Percentiles rank a stretch among this genome's conserved stretches.
These are phyloP conservation scores for Penicillium aurantiogriseum DNA, from an alignment of 2,329 filamentous ascomycete species.

Conservation along the genomic window DNA sequence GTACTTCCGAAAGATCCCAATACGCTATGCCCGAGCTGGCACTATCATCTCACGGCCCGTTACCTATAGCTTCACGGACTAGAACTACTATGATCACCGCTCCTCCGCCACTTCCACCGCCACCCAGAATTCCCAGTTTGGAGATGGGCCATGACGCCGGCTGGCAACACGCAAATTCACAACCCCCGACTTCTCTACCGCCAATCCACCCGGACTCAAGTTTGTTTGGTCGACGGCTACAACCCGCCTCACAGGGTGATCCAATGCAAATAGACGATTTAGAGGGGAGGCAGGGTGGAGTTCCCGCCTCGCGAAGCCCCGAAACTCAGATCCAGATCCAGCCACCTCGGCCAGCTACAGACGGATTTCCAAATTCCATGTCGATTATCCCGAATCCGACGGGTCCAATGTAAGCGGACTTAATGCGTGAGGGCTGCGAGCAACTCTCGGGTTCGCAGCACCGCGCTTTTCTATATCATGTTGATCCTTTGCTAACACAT, in stretches of 20 bases:
- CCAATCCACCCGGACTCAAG: constrained; percentile 52
- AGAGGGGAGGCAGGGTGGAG: constrained; percentile 32
- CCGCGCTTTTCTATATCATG: background rate
- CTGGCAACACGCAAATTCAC: constrained; percentile 62
- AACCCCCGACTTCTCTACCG: constrained; percentile 47
- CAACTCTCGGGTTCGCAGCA: background rate
- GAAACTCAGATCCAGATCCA: constrained; percentile 38
- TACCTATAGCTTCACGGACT: constrained; percentile 62
- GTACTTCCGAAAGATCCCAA: constrained; percentile 37
- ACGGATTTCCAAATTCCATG: constrained; percentile 36
- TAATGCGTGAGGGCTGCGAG: background rate
- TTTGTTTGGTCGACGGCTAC: constrained; percentile 46
- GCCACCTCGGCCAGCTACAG: constrained; percentile 32
- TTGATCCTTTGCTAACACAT: constrained; percentile 12
- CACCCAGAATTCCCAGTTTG: constrained; percentile 59
- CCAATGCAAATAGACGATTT: constrained; percentile 39
- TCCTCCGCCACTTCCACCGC: constrained; percentile 66
- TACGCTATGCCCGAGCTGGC: constrained; percentile 44
- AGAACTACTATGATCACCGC: constrained; percentile 46
- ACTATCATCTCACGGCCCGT: constrained; percentile 51
- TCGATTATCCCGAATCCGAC: constrained; percentile 27
- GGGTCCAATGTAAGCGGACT: constrained; percentile 35
- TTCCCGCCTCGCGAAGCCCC: constrained; percentile 32
- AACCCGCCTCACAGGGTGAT: constrained; percentile 33
- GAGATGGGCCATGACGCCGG: constrained; percentile 59